Base-by-base conservation (phyloP, 108 stramenopile species). In the Asterionellopsis glacialis region DNA sequence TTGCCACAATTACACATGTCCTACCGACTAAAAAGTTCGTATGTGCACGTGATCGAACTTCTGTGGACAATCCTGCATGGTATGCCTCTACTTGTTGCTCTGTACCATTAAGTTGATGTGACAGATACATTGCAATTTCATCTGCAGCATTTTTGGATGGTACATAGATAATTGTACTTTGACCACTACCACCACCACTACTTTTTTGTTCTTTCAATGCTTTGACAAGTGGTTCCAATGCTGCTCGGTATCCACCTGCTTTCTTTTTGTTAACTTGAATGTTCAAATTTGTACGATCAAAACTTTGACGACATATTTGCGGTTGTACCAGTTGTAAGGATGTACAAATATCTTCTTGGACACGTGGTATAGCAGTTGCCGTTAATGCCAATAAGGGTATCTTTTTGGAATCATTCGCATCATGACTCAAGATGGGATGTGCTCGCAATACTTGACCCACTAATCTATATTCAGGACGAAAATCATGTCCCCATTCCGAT, bases 401-500 rank as follows among this genome's bases (percentile, higher is more conserved):
- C 11, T 68, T 41, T n/a, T 33, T 33, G 7, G 2, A 7, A 33
- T 33, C 33, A 7, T 33, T 2, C 7, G 2, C 33, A 2, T 7
- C 33, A 33, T 33, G 33, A 40, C 22, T 27, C 18, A 85, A 61
- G 25, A 47, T 55, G 9, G 68, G 63, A 54, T 81, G 67, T 33
- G 53, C 41, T 21, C 90, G 80, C 33, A 33, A 33, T 9, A 95
- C 57, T 41, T 60, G 25, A 9, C 87, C 90, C 15, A 94, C 72
- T 41, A 59, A n/a, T 11, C 82, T 64, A 70, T 93, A 98, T 23
- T 82, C 77, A 5, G 77, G 80, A 22, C 96, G 89, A 68, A 98
- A 98, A 64, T 96, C 95, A 64, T 89, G 80, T 0, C 96, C 94
- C 97, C 97, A 98, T 64, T 96, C 90, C 21, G 76, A 81, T 41